A percentile compares a stretch with the other conserved stretches of the same genome.
Evolutionary conservation across 2,329 filamentous ascomycete species (phyloP).

Genomic region (Neopestalotiopsis clavispora): DNA sequence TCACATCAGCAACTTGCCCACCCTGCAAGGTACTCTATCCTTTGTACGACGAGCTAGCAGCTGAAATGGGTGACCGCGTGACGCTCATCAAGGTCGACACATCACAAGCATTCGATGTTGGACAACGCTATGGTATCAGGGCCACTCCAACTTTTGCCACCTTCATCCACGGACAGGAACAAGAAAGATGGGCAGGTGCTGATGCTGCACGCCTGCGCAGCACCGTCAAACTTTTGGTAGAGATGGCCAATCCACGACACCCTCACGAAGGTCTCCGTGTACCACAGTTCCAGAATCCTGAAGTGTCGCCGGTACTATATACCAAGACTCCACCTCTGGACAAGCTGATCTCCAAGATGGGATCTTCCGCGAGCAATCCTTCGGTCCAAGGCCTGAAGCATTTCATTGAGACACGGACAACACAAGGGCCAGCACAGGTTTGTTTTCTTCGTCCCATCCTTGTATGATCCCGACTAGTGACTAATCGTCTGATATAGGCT

Average conservation of each 20-base stretch:
- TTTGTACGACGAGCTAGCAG: conserved; percentile 78
- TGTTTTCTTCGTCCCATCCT: neutral
- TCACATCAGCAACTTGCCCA: conserved; percentile 81
- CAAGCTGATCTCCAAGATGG: conserved; percentile 80
- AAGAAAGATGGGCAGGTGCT: conserved; percentile 82
- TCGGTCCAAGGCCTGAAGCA: conserved; percentile 67
- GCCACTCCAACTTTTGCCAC: conserved; percentile 91
- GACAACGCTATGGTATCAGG: conserved; percentile 67
- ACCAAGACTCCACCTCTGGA: conserved; percentile 80
- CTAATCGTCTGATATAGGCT: conserved; percentile 30
- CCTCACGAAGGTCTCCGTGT: conserved; percentile 74
- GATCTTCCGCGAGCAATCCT: conserved; percentile 56
- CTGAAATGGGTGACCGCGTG: conserved; percentile 70
- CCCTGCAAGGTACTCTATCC: conserved; percentile 81
- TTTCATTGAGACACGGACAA: conserved; percentile 71
- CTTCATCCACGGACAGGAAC: conserved; percentile 75
- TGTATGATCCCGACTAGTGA: neutral
- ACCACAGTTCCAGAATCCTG: conserved; percentile 69
- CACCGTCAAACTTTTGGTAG: conserved; percentile 75
- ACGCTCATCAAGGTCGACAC: conserved; percentile 85
- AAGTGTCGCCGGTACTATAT: conserved; percentile 72
- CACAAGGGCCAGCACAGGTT: conserved; percentile 63
- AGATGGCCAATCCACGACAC: conserved; percentile 78
- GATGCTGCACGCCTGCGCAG: conserved; percentile 69
- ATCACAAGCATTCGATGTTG: conserved; percentile 67